A percentile compares a stretch with the other conserved stretches of the same genome.
phyloP scores from a whole-genome alignment of 78 protist genomes.

The Dictyostelium intermedium region DNA sequence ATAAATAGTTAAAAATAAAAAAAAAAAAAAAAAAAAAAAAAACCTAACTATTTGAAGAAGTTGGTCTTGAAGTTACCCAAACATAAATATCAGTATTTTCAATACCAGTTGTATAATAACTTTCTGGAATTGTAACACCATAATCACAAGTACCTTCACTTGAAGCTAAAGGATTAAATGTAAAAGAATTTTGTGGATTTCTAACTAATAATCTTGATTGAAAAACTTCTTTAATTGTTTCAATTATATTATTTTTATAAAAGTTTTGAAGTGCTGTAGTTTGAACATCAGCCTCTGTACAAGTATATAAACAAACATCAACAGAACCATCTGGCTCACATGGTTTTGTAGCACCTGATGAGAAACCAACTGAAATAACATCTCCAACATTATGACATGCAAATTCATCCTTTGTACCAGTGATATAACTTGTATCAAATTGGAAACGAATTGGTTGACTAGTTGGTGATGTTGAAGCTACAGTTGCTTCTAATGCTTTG shows the following conservation, averaged over 20 bases:
- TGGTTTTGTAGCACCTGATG: neutral
- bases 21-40: neutral
- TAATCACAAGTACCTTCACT: slow-evolving; percentile 28
- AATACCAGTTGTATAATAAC: neutral
- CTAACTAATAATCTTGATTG: neutral
- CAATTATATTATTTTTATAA: neutral
- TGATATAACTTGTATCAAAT: neutral
- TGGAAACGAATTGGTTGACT: slow-evolving; percentile 10
- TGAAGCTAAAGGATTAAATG: neutral
- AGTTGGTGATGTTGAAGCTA: neutral
- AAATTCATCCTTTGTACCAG: neutral
- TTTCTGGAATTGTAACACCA: slow-evolving; percentile 37
- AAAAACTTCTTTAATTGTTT: neutral
- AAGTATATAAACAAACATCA: neutral
- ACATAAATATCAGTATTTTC: slow-evolving; percentile 31
- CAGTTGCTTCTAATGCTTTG: neutral
- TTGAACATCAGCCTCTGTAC: slow-evolving; percentile 12
- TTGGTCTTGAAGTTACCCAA: slow-evolving; percentile 78
- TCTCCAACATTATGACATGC: slow-evolving; percentile 28
- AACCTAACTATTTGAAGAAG: neutral
- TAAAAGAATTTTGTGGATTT: neutral
- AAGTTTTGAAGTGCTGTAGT: neutral
- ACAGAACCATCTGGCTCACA: neutral
- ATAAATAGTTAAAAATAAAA: neutral
- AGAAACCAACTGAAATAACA: neutral